Conservation (phyloP, 176 grass and related monocot genomes). For the Zizania latifolia region DNA sequence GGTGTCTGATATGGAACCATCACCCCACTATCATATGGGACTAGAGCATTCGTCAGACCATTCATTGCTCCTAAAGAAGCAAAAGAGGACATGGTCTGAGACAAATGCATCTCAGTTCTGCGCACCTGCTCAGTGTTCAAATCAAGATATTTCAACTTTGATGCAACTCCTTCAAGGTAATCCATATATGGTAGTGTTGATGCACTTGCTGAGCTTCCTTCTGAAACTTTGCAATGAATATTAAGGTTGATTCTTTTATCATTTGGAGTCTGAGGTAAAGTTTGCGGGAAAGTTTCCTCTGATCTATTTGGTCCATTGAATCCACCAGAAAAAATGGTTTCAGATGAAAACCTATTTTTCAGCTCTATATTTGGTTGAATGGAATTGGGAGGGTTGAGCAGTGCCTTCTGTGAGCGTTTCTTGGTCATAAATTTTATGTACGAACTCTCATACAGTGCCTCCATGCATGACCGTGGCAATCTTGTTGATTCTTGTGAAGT, state of each 20-base stretch:
- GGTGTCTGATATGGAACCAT: constrained; percentile 41
- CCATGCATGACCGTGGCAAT: constrained; percentile 34
- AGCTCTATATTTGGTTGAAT: constrained; percentile 22
- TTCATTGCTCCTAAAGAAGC: constrained; percentile 27
- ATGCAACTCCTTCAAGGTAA: constrained; percentile 31
- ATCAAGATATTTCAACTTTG: constrained; percentile 41
- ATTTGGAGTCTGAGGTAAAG: background rate
- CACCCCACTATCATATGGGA: constrained; percentile 24
- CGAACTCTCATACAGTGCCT: constrained; percentile 29
- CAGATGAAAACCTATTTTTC: constrained; percentile 8
- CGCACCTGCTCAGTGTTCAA: constrained; percentile 29
- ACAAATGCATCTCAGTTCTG: constrained; percentile 34
- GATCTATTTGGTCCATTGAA: constrained; percentile 9
- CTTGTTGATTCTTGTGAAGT: constrained; percentile 11
- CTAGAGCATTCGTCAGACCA: constrained; percentile 34
- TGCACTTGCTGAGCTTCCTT: constrained; percentile 19
- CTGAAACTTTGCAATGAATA: constrained; percentile 18
- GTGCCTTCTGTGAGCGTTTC: constrained; percentile 44
- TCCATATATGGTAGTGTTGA: constrained; percentile 40
- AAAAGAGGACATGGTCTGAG: background rate
- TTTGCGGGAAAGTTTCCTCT: constrained; percentile 8
- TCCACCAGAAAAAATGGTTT: constrained; percentile 2
- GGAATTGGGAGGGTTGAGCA: background rate
- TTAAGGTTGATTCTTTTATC: constrained; percentile 5
- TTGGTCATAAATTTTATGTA: constrained; percentile 44